phyloP scores from a whole-genome alignment of 2,329 filamentous ascomycete genomes.

The Neopestalotiopsis sp. region DNA sequence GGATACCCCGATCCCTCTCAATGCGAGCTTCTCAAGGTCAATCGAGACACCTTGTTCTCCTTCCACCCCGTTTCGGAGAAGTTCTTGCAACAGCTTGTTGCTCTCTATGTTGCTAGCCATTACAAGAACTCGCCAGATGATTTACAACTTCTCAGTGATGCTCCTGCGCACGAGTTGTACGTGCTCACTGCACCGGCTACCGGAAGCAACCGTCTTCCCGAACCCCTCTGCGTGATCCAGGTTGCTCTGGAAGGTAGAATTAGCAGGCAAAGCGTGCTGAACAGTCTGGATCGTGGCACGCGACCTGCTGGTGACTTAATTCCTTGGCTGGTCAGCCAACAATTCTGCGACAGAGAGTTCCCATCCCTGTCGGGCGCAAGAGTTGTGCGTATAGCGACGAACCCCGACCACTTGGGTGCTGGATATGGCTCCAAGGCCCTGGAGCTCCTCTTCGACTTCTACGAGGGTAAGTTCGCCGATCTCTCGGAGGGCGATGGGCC shows the following conservation, averaged over 20 bases:
- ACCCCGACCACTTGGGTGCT: conserved; percentile 90
- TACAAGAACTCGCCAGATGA: conserved; percentile 75
- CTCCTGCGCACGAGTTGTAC: conserved; percentile 93
- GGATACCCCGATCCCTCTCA: conserved; percentile 89
- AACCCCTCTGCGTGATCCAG: conserved; percentile 93
- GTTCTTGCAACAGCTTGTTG: conserved; percentile 98
- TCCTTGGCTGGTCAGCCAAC: conserved; percentile 95
- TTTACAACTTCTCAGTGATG: conserved; percentile 82
- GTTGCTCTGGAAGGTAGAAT: conserved; percentile 94
- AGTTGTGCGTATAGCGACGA: conserved; percentile 92
- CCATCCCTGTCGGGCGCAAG: conserved; percentile 90
- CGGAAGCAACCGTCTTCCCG: conserved; percentile 80
- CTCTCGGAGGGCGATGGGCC: conserved; percentile 73
- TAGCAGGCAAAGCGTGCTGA: conserved; percentile 89
- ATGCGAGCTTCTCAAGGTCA: conserved; percentile 92
- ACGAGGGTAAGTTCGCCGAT: conserved; percentile 88
- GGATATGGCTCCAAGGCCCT: conserved; percentile 92
- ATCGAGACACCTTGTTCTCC: conserved; percentile 96
- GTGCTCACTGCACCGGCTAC: conserved; percentile 88
- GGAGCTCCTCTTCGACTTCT: conserved; percentile 87
- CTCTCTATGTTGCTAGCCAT: conserved; percentile 92
- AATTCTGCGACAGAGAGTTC: conserved; percentile 98
- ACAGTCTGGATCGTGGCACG: conserved; percentile 86
- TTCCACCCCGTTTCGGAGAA: conserved; percentile 97
- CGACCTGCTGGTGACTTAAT: conserved; percentile 87